A percentile compares a stretch with the other conserved stretches of the same genome.
phyloP scores from a whole-genome alignment of 164 flowering plant species.

The grape (Vitis vinifera) region DNA sequence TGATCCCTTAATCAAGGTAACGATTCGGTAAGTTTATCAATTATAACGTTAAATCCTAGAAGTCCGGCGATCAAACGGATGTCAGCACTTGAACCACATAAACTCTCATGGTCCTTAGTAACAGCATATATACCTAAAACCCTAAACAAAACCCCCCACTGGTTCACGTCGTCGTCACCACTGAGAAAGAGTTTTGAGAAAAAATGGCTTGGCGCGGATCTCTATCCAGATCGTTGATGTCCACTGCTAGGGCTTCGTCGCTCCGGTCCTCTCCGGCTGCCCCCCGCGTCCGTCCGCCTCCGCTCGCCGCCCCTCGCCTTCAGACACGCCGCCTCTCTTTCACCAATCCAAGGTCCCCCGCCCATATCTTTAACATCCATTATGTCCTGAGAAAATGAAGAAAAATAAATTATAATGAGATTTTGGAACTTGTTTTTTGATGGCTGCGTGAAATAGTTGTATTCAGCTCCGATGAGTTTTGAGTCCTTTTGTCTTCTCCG shows the following conservation, averaged over 20 bases:
- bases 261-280: slow-evolving; percentile 50
- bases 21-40: too few species aligned
- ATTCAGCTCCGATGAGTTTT: too few species aligned
- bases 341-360: slow-evolving; percentile 52
- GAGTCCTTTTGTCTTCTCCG: too few species aligned
- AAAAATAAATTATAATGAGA: neutral
- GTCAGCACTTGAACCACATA: too few species aligned
- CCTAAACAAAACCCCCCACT: slow-evolving; percentile 13
- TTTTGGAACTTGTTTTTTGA: neutral
- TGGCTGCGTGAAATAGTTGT: neutral
- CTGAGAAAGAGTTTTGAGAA: neutral
- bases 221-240: slow-evolving; percentile 55
- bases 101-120: too few species aligned
- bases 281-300: slow-evolving; percentile 62
- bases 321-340: slow-evolving; percentile 56
- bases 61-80: too few species aligned
- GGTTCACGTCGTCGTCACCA: neutral
- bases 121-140: neutral
- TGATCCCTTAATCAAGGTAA: too few species aligned
- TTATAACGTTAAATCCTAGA: too few species aligned
- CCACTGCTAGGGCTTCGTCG: slow-evolving; percentile 57
- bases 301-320: slow-evolving; percentile 43
- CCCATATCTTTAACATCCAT: neutral
- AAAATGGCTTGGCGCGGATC: slow-evolving; percentile 89
- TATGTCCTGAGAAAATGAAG: neutral